Conservation (phyloP, 345 rosid genomes). For the Conringia planisiliqua region DNA sequence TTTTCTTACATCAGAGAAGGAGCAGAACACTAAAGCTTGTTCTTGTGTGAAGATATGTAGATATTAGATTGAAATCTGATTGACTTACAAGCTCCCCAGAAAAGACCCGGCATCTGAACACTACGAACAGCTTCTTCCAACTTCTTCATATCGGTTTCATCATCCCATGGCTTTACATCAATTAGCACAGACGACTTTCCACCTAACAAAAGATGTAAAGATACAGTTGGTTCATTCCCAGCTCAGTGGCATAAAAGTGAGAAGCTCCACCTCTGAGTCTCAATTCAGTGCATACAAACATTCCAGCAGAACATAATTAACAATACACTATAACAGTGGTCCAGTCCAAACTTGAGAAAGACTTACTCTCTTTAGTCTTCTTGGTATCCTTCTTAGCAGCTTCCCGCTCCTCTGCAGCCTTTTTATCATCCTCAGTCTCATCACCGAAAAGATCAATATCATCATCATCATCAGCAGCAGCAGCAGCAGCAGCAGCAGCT, state of each 20-base stretch:
- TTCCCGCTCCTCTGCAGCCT: slow-evolving; percentile 80
- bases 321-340: neutral
- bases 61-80: neutral
- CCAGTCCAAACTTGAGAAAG: neutral
- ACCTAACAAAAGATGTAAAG: slow-evolving; percentile 36
- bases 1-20: neutral
- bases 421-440: slow-evolving; percentile 89
- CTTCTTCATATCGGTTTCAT: slow-evolving; percentile 98
- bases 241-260: neutral
- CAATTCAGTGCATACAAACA: neutral
- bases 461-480: slow-evolving; percentile 63
- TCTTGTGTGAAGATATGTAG: neutral
- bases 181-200: slow-evolving; percentile 84
- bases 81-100: slow-evolving; percentile 88
- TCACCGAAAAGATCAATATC: slow-evolving; percentile 89
- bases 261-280: neutral
- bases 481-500: too few relatives aligned
- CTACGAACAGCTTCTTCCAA: slow-evolving; percentile 79
- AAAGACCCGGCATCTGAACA: slow-evolving; percentile 75
- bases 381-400: slow-evolving; percentile 62
- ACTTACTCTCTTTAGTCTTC: slow-evolving; percentile 62
- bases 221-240: neutral
- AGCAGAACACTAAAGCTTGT: neutral
- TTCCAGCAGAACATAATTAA: neutral
- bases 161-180: slow-evolving; percentile 97